Conservation (phyloP, 345 rosid genomes). For the Rhizophora mangle region DNA sequence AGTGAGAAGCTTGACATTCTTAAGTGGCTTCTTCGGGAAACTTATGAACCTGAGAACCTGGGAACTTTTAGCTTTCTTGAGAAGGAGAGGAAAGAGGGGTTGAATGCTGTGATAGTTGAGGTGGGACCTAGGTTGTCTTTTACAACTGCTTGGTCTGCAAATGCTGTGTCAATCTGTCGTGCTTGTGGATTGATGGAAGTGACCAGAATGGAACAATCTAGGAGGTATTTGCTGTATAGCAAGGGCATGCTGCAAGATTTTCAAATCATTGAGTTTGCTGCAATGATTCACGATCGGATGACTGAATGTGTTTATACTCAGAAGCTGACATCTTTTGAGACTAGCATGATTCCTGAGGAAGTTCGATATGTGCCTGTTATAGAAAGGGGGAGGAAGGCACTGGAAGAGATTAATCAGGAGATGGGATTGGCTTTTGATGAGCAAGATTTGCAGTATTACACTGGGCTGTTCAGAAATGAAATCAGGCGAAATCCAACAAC, state of each 20-base stretch:
- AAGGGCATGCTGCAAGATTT: slow-evolving; percentile 48
- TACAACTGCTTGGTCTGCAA: slow-evolving; percentile 92
- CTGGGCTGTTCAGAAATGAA: slow-evolving; percentile 65
- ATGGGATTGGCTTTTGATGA: slow-evolving; percentile 97
- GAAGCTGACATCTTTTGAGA: slow-evolving; percentile 60
- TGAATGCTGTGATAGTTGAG: slow-evolving; percentile 57
- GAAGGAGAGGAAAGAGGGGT: slow-evolving; percentile 64
- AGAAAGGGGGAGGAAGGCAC: slow-evolving; percentile 78
- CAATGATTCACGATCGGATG: slow-evolving; percentile 88
- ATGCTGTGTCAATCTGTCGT: slow-evolving; percentile 79
- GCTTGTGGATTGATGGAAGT: slow-evolving; percentile 80
- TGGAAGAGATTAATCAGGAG: slow-evolving; percentile 83
- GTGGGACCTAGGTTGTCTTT: slow-evolving; percentile 89
- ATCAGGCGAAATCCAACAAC: slow-evolving; percentile 79
- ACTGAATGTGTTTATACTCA: slow-evolving; percentile 71
- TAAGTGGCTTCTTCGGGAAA: slow-evolving; percentile 85
- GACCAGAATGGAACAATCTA: slow-evolving; percentile 74
- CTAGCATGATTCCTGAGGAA: slow-evolving; percentile 70
- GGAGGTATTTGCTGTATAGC: slow-evolving; percentile 74
- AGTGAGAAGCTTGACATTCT: slow-evolving; percentile 53
- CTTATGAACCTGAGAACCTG: slow-evolving; percentile 86
- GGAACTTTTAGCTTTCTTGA: slow-evolving; percentile 70
- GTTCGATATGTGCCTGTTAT: slow-evolving; percentile 66
- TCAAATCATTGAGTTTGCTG: slow-evolving; percentile 63
- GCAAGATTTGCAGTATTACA: slow-evolving; percentile 87